A percentile compares a stretch with the other conserved stretches of the same genome.
Evolutionary conservation across 2,329 filamentous ascomycete species (phyloP).

Genomic region (Magnaporthales sp.): DNA sequence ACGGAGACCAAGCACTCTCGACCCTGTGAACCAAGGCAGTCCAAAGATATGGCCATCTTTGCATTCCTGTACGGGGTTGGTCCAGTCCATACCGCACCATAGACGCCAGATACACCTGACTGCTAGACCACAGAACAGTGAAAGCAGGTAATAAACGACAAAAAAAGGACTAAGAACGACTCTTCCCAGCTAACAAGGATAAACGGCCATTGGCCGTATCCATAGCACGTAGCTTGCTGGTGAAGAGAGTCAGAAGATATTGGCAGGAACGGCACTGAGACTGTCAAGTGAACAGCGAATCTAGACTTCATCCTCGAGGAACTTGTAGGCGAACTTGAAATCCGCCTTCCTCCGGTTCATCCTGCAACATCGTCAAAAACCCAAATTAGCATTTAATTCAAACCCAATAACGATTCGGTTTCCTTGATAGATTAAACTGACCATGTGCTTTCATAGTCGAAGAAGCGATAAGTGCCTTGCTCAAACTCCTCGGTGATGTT

Average conservation of each 20-base stretch:
- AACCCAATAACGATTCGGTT: not conserved
- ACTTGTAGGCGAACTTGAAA: constrained; percentile 98
- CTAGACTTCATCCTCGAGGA: constrained; percentile 80
- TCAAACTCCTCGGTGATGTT: constrained; percentile 98
- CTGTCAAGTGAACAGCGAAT: not conserved
- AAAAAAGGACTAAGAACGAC: not conserved
- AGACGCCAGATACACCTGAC: constrained; percentile 1
- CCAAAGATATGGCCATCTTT: not conserved
- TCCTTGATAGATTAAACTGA: constrained; percentile 35
- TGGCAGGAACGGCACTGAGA: not conserved
- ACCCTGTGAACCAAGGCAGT: not conserved
- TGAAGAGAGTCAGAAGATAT: not conserved
- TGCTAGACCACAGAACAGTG: not conserved
- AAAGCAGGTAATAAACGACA: not conserved
- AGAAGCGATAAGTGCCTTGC: constrained; percentile 97
- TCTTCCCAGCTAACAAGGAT: not conserved
- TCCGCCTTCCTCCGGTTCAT: constrained; percentile 98
- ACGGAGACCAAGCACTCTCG: not conserved
- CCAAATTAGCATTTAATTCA: not conserved
- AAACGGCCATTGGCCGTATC: not conserved
- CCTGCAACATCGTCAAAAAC: constrained; percentile 41
- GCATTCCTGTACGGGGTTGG: not conserved
- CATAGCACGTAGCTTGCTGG: not conserved
- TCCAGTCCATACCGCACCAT: not conserved
- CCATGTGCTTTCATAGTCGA: constrained; percentile 99